These are phyloP conservation scores for Cutaneotrichosporon sp. DNA, from an alignment of 1,284 basidiomycete genomes.

Conservation along the genomic window DNA sequence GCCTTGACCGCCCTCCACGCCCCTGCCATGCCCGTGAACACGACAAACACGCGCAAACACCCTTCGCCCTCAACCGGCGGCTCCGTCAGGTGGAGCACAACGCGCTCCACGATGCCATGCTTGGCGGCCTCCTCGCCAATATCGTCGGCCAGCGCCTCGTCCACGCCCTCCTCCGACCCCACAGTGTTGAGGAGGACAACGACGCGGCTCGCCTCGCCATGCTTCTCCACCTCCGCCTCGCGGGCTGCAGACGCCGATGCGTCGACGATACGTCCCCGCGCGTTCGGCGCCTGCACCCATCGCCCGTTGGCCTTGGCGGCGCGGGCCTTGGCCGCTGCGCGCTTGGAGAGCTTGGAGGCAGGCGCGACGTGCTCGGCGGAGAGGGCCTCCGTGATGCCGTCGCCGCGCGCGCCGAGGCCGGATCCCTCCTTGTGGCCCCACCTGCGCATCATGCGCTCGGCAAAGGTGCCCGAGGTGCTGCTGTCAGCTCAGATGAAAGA, in stretches of 20 bases:
- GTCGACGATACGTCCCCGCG: conserved; percentile 84
- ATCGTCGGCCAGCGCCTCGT: conserved; percentile 81
- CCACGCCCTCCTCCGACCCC: conserved; percentile 72
- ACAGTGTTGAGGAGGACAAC: conserved; percentile 88
- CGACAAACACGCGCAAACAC: conserved; percentile 77
- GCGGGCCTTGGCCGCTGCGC: conserved; percentile 43
- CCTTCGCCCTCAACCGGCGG: conserved; percentile 65
- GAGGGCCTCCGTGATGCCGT: conserved; percentile 84
- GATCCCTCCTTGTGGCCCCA: conserved; percentile 94
- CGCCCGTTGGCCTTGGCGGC: conserved; percentile 46
- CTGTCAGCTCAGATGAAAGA: conserved; percentile 11
- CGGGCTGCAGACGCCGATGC: conserved; percentile 74
- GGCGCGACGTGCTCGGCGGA: conserved; percentile 68
- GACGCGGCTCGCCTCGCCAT: conserved; percentile 84
- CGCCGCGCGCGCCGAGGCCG: conserved; percentile 77
- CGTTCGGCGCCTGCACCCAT: conserved; percentile 41
- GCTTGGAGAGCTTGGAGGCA: conserved; percentile 42
- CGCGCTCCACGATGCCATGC: conserved; percentile 75
- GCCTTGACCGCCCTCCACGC: conserved; percentile 93
- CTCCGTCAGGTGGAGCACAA: conserved; percentile 74
- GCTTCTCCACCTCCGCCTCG: conserved; percentile 70
- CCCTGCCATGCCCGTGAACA: conserved; percentile 83
- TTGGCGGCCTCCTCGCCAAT: conserved; percentile 64
- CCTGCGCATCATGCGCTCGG: conserved; percentile 58
- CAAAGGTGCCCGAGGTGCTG: conserved; percentile 24